Conservation (phyloP, 2,329 filamentous ascomycete genomes). For the Penicillium sp. region DNA sequence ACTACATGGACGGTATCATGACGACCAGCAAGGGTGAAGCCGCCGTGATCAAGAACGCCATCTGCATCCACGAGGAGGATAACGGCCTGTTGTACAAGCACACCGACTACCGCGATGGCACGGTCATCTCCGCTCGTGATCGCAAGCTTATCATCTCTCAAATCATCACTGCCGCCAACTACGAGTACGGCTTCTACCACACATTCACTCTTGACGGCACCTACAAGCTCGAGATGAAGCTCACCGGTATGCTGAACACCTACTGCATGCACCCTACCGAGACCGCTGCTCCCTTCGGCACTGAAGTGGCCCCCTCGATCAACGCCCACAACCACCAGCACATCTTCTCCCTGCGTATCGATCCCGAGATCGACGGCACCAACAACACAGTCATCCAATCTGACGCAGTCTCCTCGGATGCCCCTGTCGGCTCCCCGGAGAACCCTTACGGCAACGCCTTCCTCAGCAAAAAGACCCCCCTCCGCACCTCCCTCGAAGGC, state of each 20-base stretch:
- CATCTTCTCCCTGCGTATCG: conserved; percentile 82
- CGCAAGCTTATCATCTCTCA: conserved; percentile 83
- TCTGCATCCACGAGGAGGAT: conserved; percentile 32
- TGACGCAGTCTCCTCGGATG: conserved; percentile 38
- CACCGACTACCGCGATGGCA: conserved; percentile 85
- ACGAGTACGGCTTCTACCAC: conserved; percentile 84
- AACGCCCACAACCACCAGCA: conserved; percentile 95
- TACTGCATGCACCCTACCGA: conserved; percentile 76
- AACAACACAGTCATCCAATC: conserved; percentile 70
- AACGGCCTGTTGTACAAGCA: conserved; percentile 60
- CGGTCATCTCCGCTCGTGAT: conserved; percentile 76
- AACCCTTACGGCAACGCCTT: conserved; percentile 65
- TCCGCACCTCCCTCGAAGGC: conserved; percentile 45
- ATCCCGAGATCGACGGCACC: conserved; percentile 79
- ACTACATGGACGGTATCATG: conserved; percentile 30
- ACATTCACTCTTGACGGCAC: conserved; percentile 87
- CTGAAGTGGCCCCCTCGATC: conserved; percentile 80
- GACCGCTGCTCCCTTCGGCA: conserved; percentile 79
- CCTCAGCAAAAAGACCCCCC: conserved; percentile 51
- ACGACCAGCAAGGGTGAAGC: conserved; percentile 22
- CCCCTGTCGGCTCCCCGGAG: conserved; percentile 63
- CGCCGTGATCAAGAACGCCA: conserved; percentile 26
- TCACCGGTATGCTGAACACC: conserved; percentile 89
- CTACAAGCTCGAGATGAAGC: conserved; percentile 82
- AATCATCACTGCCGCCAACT: conserved; percentile 91